A percentile compares a stretch with the other conserved stretches of the same genome.
Conservation (phyloP, 2,329 filamentous ascomycete species). For the Trichophyton verrucosum region DNA sequence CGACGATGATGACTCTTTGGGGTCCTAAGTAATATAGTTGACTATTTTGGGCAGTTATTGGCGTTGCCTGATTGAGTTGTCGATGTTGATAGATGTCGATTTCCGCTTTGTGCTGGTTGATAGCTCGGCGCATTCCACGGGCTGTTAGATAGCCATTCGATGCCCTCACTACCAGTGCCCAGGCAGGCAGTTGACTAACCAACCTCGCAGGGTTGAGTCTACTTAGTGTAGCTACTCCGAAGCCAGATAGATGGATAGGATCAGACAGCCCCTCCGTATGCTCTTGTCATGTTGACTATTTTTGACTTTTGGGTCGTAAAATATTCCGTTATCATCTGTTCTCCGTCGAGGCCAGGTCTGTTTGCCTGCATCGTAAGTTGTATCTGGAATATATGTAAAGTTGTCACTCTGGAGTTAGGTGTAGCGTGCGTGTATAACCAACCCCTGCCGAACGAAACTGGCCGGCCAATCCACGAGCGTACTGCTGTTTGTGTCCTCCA, state of each 20-base stretch:
- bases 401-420: neutral
- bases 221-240: too few species aligned
- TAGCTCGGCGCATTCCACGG: too few species aligned
- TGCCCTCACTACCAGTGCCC: too few species aligned
- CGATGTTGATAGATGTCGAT: too few species aligned
- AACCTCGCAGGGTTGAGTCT: neutral
- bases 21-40: neutral
- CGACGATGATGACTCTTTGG: neutral
- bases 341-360: neutral
- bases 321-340: constrained; percentile 1
- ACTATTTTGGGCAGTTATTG: too few species aligned
- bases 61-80: too few species aligned
- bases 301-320: constrained; percentile 2
- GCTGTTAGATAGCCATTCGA: too few species aligned
- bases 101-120: too few species aligned
- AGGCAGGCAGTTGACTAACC: neutral
- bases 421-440: neutral
- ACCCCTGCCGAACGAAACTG: neutral
- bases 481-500: neutral
- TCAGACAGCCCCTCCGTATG: too few species aligned
- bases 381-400: too few species aligned
- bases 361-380: neutral
- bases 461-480: neutral
- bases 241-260: too few species aligned
- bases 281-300: neutral